Percentiles rank a stretch among this genome's conserved stretches.
Conservation (phyloP, 352 stramenopile species). For the Achlya hypogyna region DNA sequence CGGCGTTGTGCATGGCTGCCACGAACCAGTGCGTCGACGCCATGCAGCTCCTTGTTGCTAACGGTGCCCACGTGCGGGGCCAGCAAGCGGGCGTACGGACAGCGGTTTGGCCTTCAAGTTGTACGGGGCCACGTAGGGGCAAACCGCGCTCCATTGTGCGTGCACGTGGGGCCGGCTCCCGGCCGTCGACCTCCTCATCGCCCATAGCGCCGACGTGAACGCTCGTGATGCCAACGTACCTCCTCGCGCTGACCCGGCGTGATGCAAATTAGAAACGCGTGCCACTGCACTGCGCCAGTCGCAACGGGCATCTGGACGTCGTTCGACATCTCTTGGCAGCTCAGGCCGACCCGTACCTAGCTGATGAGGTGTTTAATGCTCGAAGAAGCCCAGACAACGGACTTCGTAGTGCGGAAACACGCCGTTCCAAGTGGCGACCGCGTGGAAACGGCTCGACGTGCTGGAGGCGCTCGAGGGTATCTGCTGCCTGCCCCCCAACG, state of each 20-base stretch:
- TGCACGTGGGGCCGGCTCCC: slow-evolving; percentile 45
- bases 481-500: neutral
- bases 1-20: slow-evolving; percentile 39
- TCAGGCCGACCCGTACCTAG: slow-evolving; percentile 32
- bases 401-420: neutral
- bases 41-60: slow-evolving; percentile 38
- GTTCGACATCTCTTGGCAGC: slow-evolving; percentile 33
- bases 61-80: slow-evolving; percentile 32
- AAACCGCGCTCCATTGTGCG: slow-evolving; percentile 39
- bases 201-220: slow-evolving; percentile 25
- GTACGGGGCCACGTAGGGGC: slow-evolving; percentile 26
- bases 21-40: slow-evolving; percentile 54
- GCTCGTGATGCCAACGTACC: slow-evolving; percentile 25
- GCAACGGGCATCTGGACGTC: slow-evolving; percentile 41
- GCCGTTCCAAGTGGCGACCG: neutral
- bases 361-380: slow-evolving; percentile 25
- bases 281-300: slow-evolving; percentile 45
- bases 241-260: neutral
- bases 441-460: slow-evolving; percentile 11
- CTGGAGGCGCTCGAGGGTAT: neutral
- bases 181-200: slow-evolving; percentile 34
- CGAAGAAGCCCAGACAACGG: neutral
- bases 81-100: too few relatives aligned
- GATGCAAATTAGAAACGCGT: slow-evolving; percentile 31
- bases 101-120: too few relatives aligned